These are phyloP conservation scores for Dichotomopilus funicola DNA, from an alignment of 2,329 filamentous ascomycete species.

Conservation along the genomic window DNA sequence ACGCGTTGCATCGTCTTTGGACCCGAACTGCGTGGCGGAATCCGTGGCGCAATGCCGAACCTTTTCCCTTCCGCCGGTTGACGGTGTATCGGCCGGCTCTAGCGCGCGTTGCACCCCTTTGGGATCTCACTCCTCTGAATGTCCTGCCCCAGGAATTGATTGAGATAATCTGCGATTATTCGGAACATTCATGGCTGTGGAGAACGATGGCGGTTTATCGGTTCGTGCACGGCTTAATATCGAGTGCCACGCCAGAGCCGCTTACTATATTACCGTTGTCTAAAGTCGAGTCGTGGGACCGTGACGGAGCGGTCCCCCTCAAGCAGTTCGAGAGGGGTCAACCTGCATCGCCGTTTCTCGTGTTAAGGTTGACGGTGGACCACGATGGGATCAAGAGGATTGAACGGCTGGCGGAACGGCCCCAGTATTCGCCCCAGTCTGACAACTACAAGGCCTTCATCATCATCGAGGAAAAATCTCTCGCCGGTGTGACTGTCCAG, in stretches of 20 bases:
- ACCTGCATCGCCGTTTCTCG: neutral
- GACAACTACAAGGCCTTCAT: neutral
- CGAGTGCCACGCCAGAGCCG: neutral
- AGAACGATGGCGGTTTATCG: neutral
- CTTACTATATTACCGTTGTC: neutral
- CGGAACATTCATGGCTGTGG: neutral
- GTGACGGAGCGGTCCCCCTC: neutral
- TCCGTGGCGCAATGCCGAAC: neutral
- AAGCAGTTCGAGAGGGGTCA: neutral
- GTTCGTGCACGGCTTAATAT: neutral
- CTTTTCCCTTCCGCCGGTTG: neutral
- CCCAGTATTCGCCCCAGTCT: conserved; percentile 1
- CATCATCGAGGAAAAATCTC: neutral
- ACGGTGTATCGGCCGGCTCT: neutral
- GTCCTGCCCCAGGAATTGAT: neutral
- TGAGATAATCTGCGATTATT: neutral
- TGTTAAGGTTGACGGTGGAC: neutral
- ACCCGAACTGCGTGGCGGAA: neutral
- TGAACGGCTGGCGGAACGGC: neutral
- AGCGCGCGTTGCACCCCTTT: neutral
- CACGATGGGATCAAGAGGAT: neutral
- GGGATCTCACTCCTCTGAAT: neutral
- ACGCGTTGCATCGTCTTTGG: neutral
- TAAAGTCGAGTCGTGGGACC: neutral
- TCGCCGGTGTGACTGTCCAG: neutral